phyloP scores from a whole-genome alignment of 83 land plant genomes.

The Thuja plicata region DNA sequence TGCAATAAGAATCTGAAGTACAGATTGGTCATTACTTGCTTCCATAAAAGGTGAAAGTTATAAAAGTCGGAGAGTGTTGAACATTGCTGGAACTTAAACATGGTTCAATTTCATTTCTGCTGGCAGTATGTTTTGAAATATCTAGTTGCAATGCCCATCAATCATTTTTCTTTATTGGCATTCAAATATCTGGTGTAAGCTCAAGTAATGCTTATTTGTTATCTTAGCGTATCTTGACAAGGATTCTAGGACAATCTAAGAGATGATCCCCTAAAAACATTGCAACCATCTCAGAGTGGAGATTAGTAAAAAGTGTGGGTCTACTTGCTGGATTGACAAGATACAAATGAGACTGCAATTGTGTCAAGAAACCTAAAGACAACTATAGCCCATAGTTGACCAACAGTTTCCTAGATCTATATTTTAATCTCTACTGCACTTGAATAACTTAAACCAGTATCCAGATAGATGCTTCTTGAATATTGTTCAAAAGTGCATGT shows the following conservation, averaged over 20 bases:
- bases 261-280: too few relatives aligned
- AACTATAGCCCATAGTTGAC: too few relatives aligned
- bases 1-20: not conserved
- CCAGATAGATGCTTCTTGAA: not conserved
- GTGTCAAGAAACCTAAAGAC: not conserved
- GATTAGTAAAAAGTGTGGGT: too few relatives aligned
- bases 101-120: not conserved
- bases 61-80: not conserved
- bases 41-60: too few relatives aligned
- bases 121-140: not conserved
- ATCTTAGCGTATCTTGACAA: not conserved
- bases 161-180: not conserved
- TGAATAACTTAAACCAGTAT: not conserved
- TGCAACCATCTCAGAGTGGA: too few relatives aligned
- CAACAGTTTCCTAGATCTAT: too few relatives aligned
- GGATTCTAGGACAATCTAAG: not conserved
- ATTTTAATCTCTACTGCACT: too few relatives aligned
- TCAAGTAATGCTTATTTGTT: not conserved
- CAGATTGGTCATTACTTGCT: not conserved
- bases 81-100: not conserved
- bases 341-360: not conserved
- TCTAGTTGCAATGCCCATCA: not conserved
- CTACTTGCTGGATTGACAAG: not conserved
- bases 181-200: not conserved
- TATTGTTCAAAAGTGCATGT: not conserved